Evolutionary conservation across 2,329 filamentous ascomycete species (phyloP).

Genomic region (Achaetomium macrosporum): DNA sequence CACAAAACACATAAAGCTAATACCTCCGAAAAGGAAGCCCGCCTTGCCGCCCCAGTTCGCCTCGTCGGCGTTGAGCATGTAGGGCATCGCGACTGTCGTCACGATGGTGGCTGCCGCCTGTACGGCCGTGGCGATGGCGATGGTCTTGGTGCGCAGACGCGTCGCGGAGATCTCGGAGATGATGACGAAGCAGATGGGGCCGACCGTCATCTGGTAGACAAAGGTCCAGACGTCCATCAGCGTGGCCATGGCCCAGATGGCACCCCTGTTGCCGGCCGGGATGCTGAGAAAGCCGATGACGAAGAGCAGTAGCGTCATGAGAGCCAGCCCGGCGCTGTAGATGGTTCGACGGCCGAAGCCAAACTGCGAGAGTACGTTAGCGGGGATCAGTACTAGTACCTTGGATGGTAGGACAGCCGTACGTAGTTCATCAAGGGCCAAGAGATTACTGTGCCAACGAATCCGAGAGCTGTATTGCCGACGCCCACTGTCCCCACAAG

Average conservation of each 20-base stretch:
- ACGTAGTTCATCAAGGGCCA: constrained; percentile 43
- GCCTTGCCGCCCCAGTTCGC: constrained; percentile 40
- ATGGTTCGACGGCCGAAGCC: constrained; percentile 46
- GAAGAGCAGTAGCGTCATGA: constrained; percentile 40
- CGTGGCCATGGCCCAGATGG: constrained; percentile 43
- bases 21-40: constrained; percentile 36
- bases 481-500: not conserved
- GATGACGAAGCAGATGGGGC: constrained; percentile 46
- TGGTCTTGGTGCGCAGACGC: constrained; percentile 40
- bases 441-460: constrained; percentile 47
- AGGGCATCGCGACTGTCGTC: constrained; percentile 40
- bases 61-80: constrained; percentile 40
- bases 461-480: constrained; percentile 37
- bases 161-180: constrained; percentile 47
- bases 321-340: constrained; percentile 38
- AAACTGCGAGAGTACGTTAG: not conserved
- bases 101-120: constrained; percentile 37
- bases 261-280: constrained; percentile 26
- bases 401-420: not conserved
- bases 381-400: not conserved
- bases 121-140: constrained; percentile 38
- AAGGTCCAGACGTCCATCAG: constrained; percentile 48
- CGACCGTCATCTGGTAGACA: constrained; percentile 47
- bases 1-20: constrained; percentile 32
- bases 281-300: constrained; percentile 32